Percentiles rank a stretch among this genome's conserved stretches.
phyloP scores from a whole-genome alignment of 116 monocot species.

The Cymodocea nodosa region DNA sequence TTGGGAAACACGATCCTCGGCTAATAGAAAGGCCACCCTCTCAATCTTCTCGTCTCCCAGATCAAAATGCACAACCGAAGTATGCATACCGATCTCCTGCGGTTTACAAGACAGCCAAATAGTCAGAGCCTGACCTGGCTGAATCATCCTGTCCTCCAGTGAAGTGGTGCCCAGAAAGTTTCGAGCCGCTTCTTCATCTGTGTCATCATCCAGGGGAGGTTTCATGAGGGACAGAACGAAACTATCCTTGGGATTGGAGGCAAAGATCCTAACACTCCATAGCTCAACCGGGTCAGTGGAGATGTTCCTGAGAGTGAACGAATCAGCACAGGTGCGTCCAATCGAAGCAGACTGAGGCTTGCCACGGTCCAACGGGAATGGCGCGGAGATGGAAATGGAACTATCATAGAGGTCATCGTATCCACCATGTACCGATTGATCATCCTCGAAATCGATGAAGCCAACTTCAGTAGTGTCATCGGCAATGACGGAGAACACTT shows the following conservation, averaged over 20 bases:
- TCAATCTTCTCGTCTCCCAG: constrained; percentile 72
- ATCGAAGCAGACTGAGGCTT: constrained; percentile 60
- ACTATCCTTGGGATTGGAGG: constrained; percentile 66
- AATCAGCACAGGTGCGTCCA: constrained; percentile 40
- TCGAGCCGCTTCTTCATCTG: constrained; percentile 19
- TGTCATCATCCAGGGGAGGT: constrained; percentile 34
- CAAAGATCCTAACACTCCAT: constrained; percentile 85
- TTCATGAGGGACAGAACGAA: constrained; percentile 66
- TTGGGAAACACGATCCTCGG: constrained; percentile 70
- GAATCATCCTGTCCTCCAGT: constrained; percentile 71
- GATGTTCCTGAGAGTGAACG: constrained; percentile 46
- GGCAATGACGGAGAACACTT: constrained; percentile 43
- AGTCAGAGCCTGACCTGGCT: constrained; percentile 50
- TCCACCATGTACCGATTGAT: constrained; percentile 31
- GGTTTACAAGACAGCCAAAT: constrained; percentile 92
- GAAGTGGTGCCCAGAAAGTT: constrained; percentile 41
- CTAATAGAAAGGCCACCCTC: constrained; percentile 74
- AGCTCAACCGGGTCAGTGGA: constrained; percentile 51
- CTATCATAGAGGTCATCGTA: constrained; percentile 24
- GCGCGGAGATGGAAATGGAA: constrained; percentile 42
- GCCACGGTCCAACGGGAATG: constrained; percentile 51
- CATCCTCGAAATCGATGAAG: constrained; percentile 67
- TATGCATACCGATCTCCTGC: constrained; percentile 71
- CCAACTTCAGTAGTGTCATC: constrained; percentile 53
- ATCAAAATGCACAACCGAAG: constrained; percentile 73